Conservation (phyloP, 768 basidiomycete genomes). For the Heimioporus sp. region DNA sequence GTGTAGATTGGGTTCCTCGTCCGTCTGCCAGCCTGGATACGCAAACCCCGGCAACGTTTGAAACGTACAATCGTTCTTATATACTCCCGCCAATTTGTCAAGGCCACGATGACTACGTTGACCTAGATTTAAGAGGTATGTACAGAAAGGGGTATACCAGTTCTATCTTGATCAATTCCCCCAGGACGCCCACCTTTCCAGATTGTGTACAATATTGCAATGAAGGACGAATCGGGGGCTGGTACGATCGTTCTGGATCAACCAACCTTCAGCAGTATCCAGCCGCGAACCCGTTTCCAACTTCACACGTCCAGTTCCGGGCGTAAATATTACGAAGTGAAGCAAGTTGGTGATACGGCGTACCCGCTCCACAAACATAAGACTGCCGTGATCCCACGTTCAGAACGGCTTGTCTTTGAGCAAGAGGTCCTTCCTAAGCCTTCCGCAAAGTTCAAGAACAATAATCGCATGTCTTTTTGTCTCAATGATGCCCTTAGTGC, state of each 20-base stretch:
- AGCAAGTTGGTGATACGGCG: conserved; percentile 81
- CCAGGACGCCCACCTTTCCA: conserved; percentile 91
- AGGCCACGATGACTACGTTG: conserved; percentile 76
- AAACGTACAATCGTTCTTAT: conserved; percentile 68
- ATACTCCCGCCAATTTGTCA: conserved; percentile 80
- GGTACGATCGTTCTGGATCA: conserved; percentile 72
- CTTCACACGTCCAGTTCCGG: conserved; percentile 76
- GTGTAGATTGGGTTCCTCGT: conserved; percentile 76
- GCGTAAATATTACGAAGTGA: conserved; percentile 85
- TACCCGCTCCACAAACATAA: conserved; percentile 76
- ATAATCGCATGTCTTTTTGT: conserved; percentile 69
- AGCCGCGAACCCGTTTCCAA: conserved; percentile 75
- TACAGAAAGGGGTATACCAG: neutral
- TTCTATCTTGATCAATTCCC: neutral
- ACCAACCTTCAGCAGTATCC: conserved; percentile 82
- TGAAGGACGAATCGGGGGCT: conserved; percentile 63
- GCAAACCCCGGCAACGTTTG: conserved; percentile 53
- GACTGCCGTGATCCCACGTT: conserved; percentile 60
- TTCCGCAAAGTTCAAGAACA: conserved; percentile 72
- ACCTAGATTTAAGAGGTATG: conserved; percentile 76
- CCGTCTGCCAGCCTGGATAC: conserved; percentile 71
- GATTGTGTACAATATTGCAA: conserved; percentile 84
- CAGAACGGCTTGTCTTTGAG: conserved; percentile 72
- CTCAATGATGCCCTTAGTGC: conserved; percentile 64
- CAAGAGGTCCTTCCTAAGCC: conserved; percentile 84